Evolutionary conservation across 1,284 basidiomycete genomes (phyloP).

Genomic region (Sanghuangporus sanghuang): DNA sequence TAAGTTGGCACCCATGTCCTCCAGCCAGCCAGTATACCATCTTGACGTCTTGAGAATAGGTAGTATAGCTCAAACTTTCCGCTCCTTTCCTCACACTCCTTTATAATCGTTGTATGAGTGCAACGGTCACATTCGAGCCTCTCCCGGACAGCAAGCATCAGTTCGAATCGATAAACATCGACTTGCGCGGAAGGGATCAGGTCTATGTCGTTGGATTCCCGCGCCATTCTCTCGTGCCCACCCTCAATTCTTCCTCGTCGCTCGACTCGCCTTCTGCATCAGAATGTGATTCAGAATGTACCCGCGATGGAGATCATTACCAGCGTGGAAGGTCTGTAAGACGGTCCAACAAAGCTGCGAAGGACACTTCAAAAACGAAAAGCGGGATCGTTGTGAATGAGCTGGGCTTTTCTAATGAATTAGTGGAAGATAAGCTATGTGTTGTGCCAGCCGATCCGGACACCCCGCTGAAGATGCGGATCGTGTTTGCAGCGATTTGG

Average conservation of each 20-base stretch:
- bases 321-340: background rate
- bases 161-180: background rate
- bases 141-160: background rate
- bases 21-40: background rate
- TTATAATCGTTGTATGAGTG: background rate
- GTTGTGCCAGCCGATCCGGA: background rate
- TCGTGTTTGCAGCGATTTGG: conserved; percentile 1
- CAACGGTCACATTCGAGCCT: background rate
- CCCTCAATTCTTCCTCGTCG: background rate
- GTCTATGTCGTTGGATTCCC: conserved; percentile 1
- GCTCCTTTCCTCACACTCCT: background rate
- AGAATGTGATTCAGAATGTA: background rate
- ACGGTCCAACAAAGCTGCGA: background rate
- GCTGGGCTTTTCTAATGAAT: background rate
- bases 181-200: background rate
- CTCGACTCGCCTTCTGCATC: background rate
- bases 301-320: background rate
- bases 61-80: background rate
- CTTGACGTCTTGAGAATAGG: background rate
- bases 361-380: background rate
- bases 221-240: background rate
- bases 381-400: background rate
- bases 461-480: background rate
- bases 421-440: conserved; percentile 1
- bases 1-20: no score